phyloP scores from a whole-genome alignment of 352 stramenopile species.

The Phytophthora hibernalis region DNA sequence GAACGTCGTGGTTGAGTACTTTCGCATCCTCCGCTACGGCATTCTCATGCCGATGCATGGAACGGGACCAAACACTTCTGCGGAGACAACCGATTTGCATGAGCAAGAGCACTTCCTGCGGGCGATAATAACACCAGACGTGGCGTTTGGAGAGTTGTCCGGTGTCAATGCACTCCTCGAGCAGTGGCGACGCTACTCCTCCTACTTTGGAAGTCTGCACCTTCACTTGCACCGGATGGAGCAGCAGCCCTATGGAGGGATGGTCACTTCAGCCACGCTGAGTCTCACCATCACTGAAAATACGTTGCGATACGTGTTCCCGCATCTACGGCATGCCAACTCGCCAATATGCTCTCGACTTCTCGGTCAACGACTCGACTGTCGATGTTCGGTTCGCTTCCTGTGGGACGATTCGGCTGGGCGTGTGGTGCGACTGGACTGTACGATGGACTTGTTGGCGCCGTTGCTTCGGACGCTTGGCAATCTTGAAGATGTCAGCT shows the following conservation, averaged over 20 bases:
- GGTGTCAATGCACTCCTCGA: constrained; percentile 26
- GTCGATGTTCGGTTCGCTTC: constrained; percentile 12
- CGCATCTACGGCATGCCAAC: constrained; percentile 10
- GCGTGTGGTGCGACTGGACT: constrained; percentile 9
- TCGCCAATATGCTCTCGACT: constrained; percentile 1
- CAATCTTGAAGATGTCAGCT: constrained; percentile 20
- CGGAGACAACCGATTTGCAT: background rate
- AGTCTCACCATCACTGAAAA: constrained; percentile 24
- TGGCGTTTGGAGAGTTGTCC: constrained; percentile 22
- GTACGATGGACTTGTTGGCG: constrained; percentile 23
- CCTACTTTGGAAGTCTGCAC: constrained; percentile 25
- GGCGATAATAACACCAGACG: constrained; percentile 24
- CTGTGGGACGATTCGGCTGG: constrained; percentile 15
- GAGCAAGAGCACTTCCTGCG: constrained; percentile 34
- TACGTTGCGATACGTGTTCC: constrained; percentile 23
- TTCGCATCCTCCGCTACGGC: constrained; percentile 26
- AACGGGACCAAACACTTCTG: background rate
- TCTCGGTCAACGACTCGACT: constrained; percentile 16
- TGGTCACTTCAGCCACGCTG: constrained; percentile 12
- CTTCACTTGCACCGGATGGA: constrained; percentile 38
- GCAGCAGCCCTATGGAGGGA: constrained; percentile 1
- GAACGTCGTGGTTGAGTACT: constrained; percentile 36
- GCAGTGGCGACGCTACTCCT: constrained; percentile 44
- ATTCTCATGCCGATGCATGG: constrained; percentile 1
- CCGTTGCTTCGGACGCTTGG: constrained; percentile 19